Evolutionary conservation across 768 basidiomycete genomes (phyloP).

Genomic region (Lactarius evosmus): DNA sequence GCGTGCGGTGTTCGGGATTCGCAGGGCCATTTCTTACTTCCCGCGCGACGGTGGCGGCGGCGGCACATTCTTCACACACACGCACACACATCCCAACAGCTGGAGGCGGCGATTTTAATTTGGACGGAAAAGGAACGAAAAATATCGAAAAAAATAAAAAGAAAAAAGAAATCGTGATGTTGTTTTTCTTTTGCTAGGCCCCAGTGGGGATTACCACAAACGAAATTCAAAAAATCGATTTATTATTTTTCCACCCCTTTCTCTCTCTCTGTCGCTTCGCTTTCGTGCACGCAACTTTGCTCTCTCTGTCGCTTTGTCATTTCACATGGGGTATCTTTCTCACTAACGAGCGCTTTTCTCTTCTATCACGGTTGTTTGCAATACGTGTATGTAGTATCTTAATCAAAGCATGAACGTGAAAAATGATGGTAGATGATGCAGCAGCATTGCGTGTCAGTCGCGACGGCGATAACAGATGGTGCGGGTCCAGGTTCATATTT

Average conservation of each 20-base stretch:
- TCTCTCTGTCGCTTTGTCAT: neutral
- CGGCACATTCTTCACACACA: too few species aligned
- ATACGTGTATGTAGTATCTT: conserved; percentile 5
- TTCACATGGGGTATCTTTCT: neutral
- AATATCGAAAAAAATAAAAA: neutral
- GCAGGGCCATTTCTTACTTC: neutral
- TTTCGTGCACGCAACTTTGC: neutral
- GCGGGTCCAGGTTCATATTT: neutral
- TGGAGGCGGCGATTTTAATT: neutral
- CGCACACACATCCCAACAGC: too few species aligned
- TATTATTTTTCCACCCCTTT: neutral
- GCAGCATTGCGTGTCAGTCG: neutral
- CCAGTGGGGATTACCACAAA: too few species aligned
- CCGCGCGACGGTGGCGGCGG: neutral
- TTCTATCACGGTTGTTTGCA: neutral
- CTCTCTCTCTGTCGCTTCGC: neutral
- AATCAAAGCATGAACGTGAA: conserved; percentile 2
- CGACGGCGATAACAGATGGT: too few species aligned
- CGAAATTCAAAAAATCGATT: neutral
- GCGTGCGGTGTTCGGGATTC: neutral
- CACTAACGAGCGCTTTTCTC: too few species aligned
- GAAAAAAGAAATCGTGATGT: too few species aligned
- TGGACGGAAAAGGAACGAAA: neutral
- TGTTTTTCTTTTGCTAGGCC: too few species aligned
- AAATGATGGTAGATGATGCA: neutral